Evolutionary conservation across 2,329 filamentous ascomycete species (phyloP).

Genomic region (Apiospora pterosperma): DNA sequence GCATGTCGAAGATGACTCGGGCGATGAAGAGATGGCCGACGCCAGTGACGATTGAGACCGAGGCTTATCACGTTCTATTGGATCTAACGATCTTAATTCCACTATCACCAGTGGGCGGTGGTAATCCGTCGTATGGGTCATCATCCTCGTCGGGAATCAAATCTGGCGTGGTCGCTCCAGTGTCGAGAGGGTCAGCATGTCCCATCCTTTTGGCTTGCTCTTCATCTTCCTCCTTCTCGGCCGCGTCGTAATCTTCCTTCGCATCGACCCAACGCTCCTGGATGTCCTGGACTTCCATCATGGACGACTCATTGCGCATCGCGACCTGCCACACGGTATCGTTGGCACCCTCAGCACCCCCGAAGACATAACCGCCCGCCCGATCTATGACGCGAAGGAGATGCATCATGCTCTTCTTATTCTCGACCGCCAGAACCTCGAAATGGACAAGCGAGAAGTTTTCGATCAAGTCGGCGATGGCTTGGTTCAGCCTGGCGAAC

Average conservation of each 20-base stretch:
- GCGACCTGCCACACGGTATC: conserved; percentile 97
- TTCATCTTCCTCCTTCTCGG: conserved; percentile 72
- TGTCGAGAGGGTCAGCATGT: conserved; percentile 20
- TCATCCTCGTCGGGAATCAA: conserved; percentile 30
- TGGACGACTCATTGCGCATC: conserved; percentile 71
- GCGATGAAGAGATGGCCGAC: conserved; percentile 36
- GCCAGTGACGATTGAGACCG: conserved; percentile 22
- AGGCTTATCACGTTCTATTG: conserved; percentile 52
- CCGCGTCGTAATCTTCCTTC: conserved; percentile 81
- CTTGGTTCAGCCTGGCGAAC: conserved; percentile 80
- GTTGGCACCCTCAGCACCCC: conserved; percentile 84
- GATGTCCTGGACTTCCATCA: conserved; percentile 82
- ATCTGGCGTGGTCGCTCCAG: conserved; percentile 28
- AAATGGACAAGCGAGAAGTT: conserved; percentile 88
- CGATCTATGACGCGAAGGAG: conserved; percentile 86
- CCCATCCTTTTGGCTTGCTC: conserved; percentile 60
- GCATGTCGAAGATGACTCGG: conserved; percentile 33
- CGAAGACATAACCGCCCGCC: conserved; percentile 90
- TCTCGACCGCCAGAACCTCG: conserved; percentile 91
- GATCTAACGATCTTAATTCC: conserved; percentile 67
- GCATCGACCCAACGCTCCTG: conserved; percentile 95
- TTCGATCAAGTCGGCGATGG: conserved; percentile 82
- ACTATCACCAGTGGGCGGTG: conserved; percentile 46
- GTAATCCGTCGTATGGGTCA: conserved; percentile 49
- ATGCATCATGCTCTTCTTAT: conserved; percentile 95